Conservation (phyloP, 768 basidiomycete genomes). For the Rhodotorula babjevae region DNA sequence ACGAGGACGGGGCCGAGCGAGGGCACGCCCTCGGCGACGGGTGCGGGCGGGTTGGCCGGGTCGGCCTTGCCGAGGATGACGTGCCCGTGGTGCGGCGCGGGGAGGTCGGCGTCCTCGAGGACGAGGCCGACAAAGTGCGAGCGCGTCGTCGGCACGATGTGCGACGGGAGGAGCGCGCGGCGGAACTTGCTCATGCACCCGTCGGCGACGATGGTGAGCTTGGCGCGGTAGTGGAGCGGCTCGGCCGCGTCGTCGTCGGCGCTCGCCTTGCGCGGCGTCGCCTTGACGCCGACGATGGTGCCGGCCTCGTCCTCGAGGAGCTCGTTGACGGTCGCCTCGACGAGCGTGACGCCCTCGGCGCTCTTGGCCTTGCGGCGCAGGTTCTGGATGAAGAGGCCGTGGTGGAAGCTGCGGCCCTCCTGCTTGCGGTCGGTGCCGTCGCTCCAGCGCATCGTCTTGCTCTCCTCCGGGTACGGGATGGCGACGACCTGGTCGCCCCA, state of each 20-base stretch:
- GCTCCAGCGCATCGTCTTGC: constrained; percentile 29
- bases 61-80: constrained; percentile 41
- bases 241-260: constrained; percentile 27
- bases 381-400: constrained; percentile 79
- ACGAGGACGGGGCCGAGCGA: constrained; percentile 78
- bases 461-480: constrained; percentile 71
- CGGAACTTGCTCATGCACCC: constrained; percentile 91
- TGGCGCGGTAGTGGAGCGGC: constrained; percentile 59
- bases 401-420: constrained; percentile 62
- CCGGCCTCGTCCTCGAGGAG: constrained; percentile 58
- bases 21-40: constrained; percentile 3
- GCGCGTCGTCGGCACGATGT: constrained; percentile 51
- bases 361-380: constrained; percentile 63
- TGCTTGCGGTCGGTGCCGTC: constrained; percentile 40
- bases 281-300: constrained; percentile 64
- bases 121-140: constrained; percentile 76
- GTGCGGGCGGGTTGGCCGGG: constrained; percentile 9
- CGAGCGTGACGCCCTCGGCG: constrained; percentile 65
- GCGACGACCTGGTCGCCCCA: constrained; percentile 62
- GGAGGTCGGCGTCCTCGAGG: constrained; percentile 63
- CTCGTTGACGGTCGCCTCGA: constrained; percentile 78
- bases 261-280: constrained; percentile 50
- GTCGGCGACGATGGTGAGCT: constrained; percentile 82
- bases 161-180: constrained; percentile 58
- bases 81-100: constrained; percentile 48